Base-by-base conservation (phyloP, 1,139 yeast species). In the Saccharomyces pastorianus region DNA sequence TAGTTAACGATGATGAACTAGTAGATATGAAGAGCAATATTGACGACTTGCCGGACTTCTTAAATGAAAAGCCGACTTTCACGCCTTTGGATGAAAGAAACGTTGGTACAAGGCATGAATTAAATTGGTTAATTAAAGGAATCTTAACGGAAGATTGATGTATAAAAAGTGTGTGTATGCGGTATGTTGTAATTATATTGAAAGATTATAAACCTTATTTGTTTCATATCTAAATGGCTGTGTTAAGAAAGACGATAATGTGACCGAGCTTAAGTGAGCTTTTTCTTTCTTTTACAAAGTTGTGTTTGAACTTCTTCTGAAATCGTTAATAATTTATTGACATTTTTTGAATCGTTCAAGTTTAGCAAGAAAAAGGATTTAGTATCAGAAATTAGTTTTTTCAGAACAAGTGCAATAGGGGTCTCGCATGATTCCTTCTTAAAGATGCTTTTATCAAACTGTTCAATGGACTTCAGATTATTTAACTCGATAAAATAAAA, bases 51-150 rank as follows among this genome's bases (percentile, higher is more conserved):
- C 64, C 65, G 9, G 62, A 63, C 32, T 66, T 69, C 55, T 55
- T 57, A 27, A 62, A 61, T 7, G 69, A 62, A 42, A 66, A 62
- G 52, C 72, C 71, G 7, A 58, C 61, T 31, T 65, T 64, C 50
- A 65, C 68, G 1, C 69, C 72, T 3, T 49, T 61, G 7, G 70
- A 66, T 51, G 70, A 66, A 34, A 61, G 64, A 53, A 81, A 79
- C 63, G 71, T 81, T 44, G 91, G 91, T 5, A 76, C 84, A 0
- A 77, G 81, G 27, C 86, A 84, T 58, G 95, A 86, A 65, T 72
- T 86, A 58, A 81, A 83, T 61, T 82, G 89, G 87, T 74, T 85
- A 52, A 75, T 86, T 48, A 84, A 82, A 69, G 91, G 85, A 57
- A 71, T 78, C 29, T 59, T 73, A 26, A 64, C 71, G 23, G 66